Base-by-base conservation (phyloP, 345 rosid species). In the Turnera subulata region DNA sequence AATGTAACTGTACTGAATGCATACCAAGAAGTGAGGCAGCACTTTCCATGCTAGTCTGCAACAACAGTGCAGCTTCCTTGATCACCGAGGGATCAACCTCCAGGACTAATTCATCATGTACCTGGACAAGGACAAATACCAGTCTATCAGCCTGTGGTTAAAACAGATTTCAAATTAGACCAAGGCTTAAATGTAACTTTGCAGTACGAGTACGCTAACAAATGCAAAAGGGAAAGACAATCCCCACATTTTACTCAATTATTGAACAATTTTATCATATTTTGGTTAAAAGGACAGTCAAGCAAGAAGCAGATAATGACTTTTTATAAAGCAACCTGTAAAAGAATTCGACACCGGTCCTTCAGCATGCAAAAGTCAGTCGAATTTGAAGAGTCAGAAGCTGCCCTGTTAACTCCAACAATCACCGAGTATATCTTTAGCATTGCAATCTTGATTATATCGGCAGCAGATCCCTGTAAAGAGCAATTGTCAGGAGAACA, bases 401-500 rank as follows among this genome's bases (percentile, higher is more conserved):
- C 80, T 62, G 65, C 59, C 35, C 24, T 48, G 37, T 71, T 69
- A 68, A 54, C 72, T 53, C 79, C 88, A 72, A 62, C 76, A 59
- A 89, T 76, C 22, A 79, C 70, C 10, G 79, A 70, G 74, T 89
- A 71, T 60, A 92, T 73, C 38, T 80, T 85, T 64, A 89, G 80
- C 98, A 84, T 92, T 13, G 97, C 98, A 63, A 86, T 83, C 82
- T 92, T 92, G 65, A 92, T 92, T 68, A 89, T 78, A 67, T 92
- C 98, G 59, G 98, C 98, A 63, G 97, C 97, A 68, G 97, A 92
- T 26, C 97, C 98, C 97, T 92, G 72, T 20, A 42, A 54, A 69
- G 62, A 64, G 51, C 61, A 51, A 51, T 26, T 51, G 57, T 65
- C 58, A 74, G 62, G 53, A 60, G 38, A 63, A 38, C 26, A 46